Evolutionary conservation across 1,139 yeast species (phyloP).

Genomic region (Lodderomyces jiufengensis): DNA sequence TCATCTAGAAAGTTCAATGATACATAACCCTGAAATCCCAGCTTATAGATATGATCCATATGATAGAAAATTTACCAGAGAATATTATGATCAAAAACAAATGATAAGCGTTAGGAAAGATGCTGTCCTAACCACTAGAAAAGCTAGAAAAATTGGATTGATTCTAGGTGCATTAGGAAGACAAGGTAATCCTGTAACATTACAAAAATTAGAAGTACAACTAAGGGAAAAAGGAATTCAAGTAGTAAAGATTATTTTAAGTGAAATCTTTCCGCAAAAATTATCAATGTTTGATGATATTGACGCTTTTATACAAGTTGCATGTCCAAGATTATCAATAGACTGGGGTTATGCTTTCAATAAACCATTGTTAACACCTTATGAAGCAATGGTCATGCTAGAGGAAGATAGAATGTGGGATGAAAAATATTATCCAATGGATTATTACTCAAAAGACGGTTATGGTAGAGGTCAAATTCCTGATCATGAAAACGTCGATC

Average conservation of each 20-base stretch:
- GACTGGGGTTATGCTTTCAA: constrained; percentile 99
- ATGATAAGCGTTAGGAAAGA: constrained; percentile 68
- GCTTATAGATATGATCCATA: constrained; percentile 96
- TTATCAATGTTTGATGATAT: constrained; percentile 91
- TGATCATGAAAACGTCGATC: constrained; percentile 15
- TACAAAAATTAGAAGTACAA: constrained; percentile 57
- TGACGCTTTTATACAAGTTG: constrained; percentile 95
- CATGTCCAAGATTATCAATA: constrained; percentile 92
- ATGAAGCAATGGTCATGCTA: constrained; percentile 91
- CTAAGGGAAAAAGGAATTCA: constrained; percentile 54
- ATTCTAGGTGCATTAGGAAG: constrained; percentile 95
- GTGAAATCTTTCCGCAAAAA: constrained; percentile 92
- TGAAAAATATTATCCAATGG: constrained; percentile 83
- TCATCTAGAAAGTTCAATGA: constrained; percentile 95
- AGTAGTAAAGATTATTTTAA: constrained; percentile 77
- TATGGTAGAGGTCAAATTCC: constrained; percentile 88
- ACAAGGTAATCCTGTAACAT: constrained; percentile 85
- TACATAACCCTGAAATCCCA: constrained; percentile 88
- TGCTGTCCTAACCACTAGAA: constrained; percentile 61
- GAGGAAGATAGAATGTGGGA: constrained; percentile 69
- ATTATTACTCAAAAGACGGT: constrained; percentile 85
- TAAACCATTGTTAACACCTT: constrained; percentile 89
- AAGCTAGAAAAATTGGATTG: constrained; percentile 71
- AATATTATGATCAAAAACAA: constrained; percentile 82
- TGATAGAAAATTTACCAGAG: constrained; percentile 83